Percentiles rank a stretch among this genome's conserved stretches.
These are phyloP conservation scores for Colletotrichum tabaci DNA, from an alignment of 2,329 filamentous ascomycete genomes.

Conservation along the genomic window DNA sequence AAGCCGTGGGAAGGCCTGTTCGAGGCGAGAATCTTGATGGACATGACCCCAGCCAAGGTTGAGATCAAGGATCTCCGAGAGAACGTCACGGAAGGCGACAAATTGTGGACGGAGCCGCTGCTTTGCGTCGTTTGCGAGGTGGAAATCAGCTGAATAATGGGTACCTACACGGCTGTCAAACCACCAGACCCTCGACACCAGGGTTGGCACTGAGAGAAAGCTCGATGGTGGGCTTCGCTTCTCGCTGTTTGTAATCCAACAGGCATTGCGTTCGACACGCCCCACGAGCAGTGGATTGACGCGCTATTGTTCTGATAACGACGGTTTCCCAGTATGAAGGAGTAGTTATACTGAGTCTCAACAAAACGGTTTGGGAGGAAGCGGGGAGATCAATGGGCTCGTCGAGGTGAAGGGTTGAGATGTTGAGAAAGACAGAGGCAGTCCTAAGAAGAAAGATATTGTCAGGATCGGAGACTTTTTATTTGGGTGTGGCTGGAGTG, in stretches of 20 bases:
- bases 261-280: conserved; percentile 18
- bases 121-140: conserved; percentile 66
- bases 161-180: conserved; percentile 6
- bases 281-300: conserved; percentile 1
- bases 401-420: not conserved
- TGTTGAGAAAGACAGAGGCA: not conserved
- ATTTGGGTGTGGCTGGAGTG: conserved; percentile 28
- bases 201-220: not conserved
- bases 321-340: conserved; percentile 28
- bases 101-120: conserved; percentile 67
- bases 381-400: not conserved
- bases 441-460: conserved; percentile 1
- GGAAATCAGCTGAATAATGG: conserved; percentile 58
- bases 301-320: conserved; percentile 14
- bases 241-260: conserved; percentile 38
- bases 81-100: conserved; percentile 63
- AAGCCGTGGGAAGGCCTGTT: conserved; percentile 69
- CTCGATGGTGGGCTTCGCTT: conserved; percentile 30
- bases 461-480: conserved; percentile 1
- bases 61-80: conserved; percentile 68
- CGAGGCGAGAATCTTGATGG: conserved; percentile 64
- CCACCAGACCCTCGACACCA: not conserved
- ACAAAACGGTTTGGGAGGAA: conserved; percentile 6
- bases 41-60: conserved; percentile 62
- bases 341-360: conserved; percentile 8